phyloP scores from a whole-genome alignment of 78 protist species.

The Dictyostelium capitatum region DNA sequence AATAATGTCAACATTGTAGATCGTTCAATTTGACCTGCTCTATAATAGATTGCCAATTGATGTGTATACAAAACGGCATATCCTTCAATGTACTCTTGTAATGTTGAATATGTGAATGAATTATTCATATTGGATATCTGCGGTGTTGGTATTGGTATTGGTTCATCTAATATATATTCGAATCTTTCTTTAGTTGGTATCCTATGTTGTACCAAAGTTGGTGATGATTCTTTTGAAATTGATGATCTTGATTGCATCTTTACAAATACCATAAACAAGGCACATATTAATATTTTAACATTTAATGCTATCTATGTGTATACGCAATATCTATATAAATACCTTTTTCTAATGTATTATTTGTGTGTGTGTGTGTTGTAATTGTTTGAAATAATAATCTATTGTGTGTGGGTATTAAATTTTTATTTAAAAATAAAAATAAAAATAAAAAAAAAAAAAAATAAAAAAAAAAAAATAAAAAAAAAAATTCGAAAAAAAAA shows the following conservation, averaged over 20 bases:
- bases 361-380: no score
- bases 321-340: no score
- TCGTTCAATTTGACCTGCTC: conserved; percentile 13
- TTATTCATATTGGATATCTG: conserved; percentile 16
- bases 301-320: no score
- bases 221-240: conserved; percentile 9
- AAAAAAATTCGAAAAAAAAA: no score
- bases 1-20: neutral
- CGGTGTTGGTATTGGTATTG: conserved; percentile 23
- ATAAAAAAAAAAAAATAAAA: no score
- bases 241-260: conserved; percentile 10
- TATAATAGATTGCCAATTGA: conserved; percentile 16
- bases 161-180: conserved; percentile 8
- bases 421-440: no score
- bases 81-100: conserved; percentile 12
- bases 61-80: conserved; percentile 1
- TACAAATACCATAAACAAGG: neutral
- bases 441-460: no score
- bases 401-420: no score
- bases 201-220: conserved; percentile 16
- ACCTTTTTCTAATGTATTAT: no score
- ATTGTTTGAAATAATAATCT: no score
- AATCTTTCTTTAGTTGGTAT: conserved; percentile 23
- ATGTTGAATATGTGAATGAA: neutral
- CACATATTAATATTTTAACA: no score